phyloP scores from a whole-genome alignment of 2,329 filamentous ascomycete species.

The Fusarium sambucinum region DNA sequence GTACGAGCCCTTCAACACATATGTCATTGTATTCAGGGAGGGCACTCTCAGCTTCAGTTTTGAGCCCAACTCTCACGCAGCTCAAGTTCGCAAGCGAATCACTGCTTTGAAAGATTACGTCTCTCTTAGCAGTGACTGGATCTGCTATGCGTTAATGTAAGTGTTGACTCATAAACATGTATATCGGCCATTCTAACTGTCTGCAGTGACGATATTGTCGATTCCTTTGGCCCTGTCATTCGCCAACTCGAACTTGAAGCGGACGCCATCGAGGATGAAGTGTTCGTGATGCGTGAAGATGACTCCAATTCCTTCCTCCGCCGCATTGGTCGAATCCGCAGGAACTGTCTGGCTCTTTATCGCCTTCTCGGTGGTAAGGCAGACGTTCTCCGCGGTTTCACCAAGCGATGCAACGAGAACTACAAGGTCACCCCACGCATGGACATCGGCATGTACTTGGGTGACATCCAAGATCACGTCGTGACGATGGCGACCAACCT shows the following conservation, averaged over 20 bases:
- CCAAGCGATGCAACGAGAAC: conserved; percentile 98
- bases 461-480: conserved; percentile 98
- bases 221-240: conserved; percentile 92
- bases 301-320: conserved; percentile 90
- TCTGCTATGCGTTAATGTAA: conserved; percentile 97
- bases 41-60: conserved; percentile 97
- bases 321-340: conserved; percentile 89
- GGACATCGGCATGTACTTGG: conserved; percentile 95
- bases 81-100: conserved; percentile 91
- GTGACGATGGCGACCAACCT: conserved; percentile 99
- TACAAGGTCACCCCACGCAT: conserved; percentile 95
- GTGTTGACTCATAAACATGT: conserved; percentile 48
- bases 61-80: conserved; percentile 84
- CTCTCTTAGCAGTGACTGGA: conserved; percentile 95
- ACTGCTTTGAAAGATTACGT: conserved; percentile 94
- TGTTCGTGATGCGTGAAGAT: conserved; percentile 90
- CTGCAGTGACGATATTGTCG: conserved; percentile 90
- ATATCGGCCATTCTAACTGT: conserved; percentile 40
- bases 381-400: conserved; percentile 97
- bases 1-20: conserved; percentile 94
- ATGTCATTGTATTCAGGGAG: conserved; percentile 96
- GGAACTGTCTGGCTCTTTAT: conserved; percentile 94
- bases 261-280: conserved; percentile 93
- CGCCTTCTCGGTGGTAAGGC: conserved; percentile 95
- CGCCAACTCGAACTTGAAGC: conserved; percentile 88